phyloP scores from a whole-genome alignment of 2,329 filamentous ascomycete species.

The Sordariomycetes sp. region DNA sequence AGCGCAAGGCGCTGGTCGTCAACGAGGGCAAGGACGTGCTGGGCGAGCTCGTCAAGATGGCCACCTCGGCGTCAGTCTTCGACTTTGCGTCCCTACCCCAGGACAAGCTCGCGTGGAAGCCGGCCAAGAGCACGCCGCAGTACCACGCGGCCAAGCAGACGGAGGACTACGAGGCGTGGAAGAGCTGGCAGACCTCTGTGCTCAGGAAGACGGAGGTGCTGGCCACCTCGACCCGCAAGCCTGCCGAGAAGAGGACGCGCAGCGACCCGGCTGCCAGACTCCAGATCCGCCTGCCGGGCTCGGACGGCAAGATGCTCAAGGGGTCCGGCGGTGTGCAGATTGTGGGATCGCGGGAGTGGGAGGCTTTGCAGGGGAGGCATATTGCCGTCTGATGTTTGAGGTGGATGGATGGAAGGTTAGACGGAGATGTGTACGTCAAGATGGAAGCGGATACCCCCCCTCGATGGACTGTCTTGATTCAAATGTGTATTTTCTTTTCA shows the following conservation, averaged over 20 bases:
- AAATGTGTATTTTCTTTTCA: not conserved
- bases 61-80: conserved; percentile 44
- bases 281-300: conserved; percentile 38
- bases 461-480: not conserved
- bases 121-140: conserved; percentile 52
- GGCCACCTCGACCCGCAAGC: conserved; percentile 1
- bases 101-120: conserved; percentile 58
- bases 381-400: too few species aligned
- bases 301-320: conserved; percentile 32
- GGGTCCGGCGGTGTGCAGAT: conserved; percentile 35
- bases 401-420: not conserved
- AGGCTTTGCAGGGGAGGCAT: conserved; percentile 41
- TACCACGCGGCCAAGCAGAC: conserved; percentile 57
- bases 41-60: conserved; percentile 54
- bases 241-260: conserved; percentile 12
- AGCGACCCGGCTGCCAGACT: conserved; percentile 33
- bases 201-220: conserved; percentile 39
- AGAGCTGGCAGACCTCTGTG: conserved; percentile 46
- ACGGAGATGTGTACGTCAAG: not conserved
- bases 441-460: conserved; percentile 4
- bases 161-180: conserved; percentile 57
- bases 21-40: conserved; percentile 57
- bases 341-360: conserved; percentile 46
- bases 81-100: conserved; percentile 48
- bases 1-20: conserved; percentile 40